These are phyloP conservation scores for Zymoseptoria tritici DNA, from an alignment of 2,329 filamentous ascomycete species.

Conservation along the genomic window DNA sequence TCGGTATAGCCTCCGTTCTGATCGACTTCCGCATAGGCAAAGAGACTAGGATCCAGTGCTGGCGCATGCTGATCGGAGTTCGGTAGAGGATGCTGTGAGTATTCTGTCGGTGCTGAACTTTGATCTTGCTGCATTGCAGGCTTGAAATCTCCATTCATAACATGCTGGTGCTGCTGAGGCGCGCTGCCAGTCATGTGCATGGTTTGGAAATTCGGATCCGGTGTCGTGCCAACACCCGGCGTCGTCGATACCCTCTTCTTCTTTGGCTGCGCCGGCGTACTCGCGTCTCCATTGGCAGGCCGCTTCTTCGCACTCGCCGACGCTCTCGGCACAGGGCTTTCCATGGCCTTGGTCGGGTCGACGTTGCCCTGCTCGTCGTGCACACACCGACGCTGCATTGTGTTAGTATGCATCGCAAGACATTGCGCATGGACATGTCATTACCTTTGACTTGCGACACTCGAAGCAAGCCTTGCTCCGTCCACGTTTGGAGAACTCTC, in stretches of 20 bases:
- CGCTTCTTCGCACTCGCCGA: slow-evolving; percentile 50
- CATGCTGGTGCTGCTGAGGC: background rate
- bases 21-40: slow-evolving; percentile 8
- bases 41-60: slow-evolving; percentile 17
- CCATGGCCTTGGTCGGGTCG: slow-evolving; percentile 56
- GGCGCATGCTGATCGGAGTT: slow-evolving; percentile 9
- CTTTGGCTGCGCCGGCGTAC: slow-evolving; percentile 14
- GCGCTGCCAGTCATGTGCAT: background rate
- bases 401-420: background rate
- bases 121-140: slow-evolving; percentile 1
- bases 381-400: slow-evolving; percentile 53
- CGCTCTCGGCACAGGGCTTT: slow-evolving; percentile 53
- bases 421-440: slow-evolving; percentile 25
- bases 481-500: slow-evolving; percentile 28
- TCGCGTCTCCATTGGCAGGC: slow-evolving; percentile 31
- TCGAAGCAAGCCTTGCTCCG: slow-evolving; percentile 58
- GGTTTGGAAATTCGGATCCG: background rate
- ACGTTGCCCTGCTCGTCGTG: slow-evolving; percentile 59
- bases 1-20: slow-evolving; percentile 3
- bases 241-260: background rate
- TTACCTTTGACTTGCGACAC: slow-evolving; percentile 60
- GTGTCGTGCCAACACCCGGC: background rate
- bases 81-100: slow-evolving; percentile 4
- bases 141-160: slow-evolving; percentile 5
- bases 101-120: slow-evolving; percentile 6